Conservation (phyloP, 1,284 basidiomycete genomes). For the Schizophyllum commune region DNA sequence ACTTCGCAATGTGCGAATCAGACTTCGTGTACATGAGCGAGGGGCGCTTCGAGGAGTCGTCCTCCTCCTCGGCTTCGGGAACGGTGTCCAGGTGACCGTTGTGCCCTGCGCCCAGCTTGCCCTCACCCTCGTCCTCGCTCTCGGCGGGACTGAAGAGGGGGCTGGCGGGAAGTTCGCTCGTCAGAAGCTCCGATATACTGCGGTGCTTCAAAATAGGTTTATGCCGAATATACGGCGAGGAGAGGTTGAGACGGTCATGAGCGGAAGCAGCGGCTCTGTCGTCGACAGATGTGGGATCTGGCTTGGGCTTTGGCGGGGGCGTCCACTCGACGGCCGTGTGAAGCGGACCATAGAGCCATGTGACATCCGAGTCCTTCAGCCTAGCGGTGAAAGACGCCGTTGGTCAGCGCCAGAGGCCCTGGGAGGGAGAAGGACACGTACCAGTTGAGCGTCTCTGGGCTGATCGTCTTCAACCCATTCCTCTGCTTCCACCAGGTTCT, state of each 20-base stretch:
- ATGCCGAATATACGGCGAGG: slow-evolving; percentile 25
- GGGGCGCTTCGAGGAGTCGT: slow-evolving; percentile 41
- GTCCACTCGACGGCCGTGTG: slow-evolving; percentile 83
- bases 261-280: slow-evolving; percentile 22
- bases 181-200: slow-evolving; percentile 86
- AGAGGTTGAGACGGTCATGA: slow-evolving; percentile 30
- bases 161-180: slow-evolving; percentile 47
- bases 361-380: slow-evolving; percentile 99
- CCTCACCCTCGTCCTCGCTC: slow-evolving; percentile 30
- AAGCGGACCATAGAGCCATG: slow-evolving; percentile 97
- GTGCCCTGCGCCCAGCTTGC: slow-evolving; percentile 24
- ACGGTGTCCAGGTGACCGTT: not conserved
- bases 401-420: slow-evolving; percentile 6
- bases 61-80: slow-evolving; percentile 10
- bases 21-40: slow-evolving; percentile 72
- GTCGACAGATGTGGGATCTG: slow-evolving; percentile 28
- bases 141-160: slow-evolving; percentile 48
- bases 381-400: slow-evolving; percentile 35
- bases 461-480: slow-evolving; percentile 92
- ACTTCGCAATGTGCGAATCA: slow-evolving; percentile 65
- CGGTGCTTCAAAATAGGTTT: slow-evolving; percentile 98
- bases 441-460: slow-evolving; percentile 98
- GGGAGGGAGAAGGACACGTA: slow-evolving; percentile 36
- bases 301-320: slow-evolving; percentile 40
- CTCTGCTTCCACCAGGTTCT: slow-evolving; percentile 99